These are phyloP conservation scores for Monosporascus sp. DNA, from an alignment of 2,329 filamentous ascomycete genomes.

Conservation along the genomic window DNA sequence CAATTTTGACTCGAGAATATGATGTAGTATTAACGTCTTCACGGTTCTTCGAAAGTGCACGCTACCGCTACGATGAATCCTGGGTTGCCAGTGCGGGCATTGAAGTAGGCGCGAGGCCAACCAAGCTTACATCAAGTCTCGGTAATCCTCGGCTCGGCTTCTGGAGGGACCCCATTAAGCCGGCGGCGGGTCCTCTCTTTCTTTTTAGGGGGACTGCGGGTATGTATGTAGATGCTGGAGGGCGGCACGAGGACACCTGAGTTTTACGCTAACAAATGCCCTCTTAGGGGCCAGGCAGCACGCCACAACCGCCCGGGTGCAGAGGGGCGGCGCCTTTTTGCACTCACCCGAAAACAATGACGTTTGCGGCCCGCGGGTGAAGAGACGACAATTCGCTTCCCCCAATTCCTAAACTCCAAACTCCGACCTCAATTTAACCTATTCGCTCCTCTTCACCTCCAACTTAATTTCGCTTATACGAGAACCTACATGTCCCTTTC, in stretches of 20 bases:
- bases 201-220: not conserved
- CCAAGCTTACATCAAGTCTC: constrained; percentile 11
- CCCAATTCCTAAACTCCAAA: too few relatives aligned
- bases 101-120: not conserved
- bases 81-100: too few relatives aligned
- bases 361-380: not conserved
- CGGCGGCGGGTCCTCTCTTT: not conserved
- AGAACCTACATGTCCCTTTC: too few relatives aligned
- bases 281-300: not conserved
- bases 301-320: not conserved
- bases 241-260: not conserved
- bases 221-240: not conserved
- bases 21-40: too few relatives aligned
- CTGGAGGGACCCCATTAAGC: constrained; percentile 3
- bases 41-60: not conserved
- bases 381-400: too few relatives aligned
- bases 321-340: not conserved
- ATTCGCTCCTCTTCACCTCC: too few relatives aligned
- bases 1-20: too few relatives aligned
- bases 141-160: constrained; percentile 24
- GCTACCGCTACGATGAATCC: not conserved
- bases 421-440: too few relatives aligned
- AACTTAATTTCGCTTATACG: too few relatives aligned
- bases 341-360: not conserved
- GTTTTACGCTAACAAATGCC: not conserved